Percentiles rank a stretch among this genome's conserved stretches.
These are phyloP conservation scores for Colletotrichum theobromicola DNA, from an alignment of 2,329 filamentous ascomycete genomes.

Conservation along the genomic window DNA sequence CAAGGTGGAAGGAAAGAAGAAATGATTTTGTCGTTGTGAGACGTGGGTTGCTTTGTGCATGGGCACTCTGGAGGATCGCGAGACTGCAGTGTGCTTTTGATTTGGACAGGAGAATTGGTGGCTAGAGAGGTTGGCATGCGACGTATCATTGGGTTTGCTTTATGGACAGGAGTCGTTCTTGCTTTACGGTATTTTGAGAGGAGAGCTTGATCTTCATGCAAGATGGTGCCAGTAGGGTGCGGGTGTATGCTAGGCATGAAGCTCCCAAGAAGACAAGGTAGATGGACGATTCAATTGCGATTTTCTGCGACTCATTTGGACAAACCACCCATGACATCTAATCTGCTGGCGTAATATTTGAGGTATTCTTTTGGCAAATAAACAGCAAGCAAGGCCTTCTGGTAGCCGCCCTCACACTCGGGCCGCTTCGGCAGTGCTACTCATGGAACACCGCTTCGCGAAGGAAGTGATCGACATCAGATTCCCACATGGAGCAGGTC, in stretches of 20 bases:
- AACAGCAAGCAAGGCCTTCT: not conserved
- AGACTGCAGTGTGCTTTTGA: not conserved
- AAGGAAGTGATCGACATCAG: not conserved
- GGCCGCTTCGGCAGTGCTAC: not conserved
- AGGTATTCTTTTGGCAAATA: not conserved
- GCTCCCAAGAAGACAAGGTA: not conserved
- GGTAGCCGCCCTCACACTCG: not conserved
- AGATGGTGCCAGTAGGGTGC: not conserved
- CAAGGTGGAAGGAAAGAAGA: not conserved
- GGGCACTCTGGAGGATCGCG: not conserved
- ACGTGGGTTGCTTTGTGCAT: not conserved
- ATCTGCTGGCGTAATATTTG: not conserved
- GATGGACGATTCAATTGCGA: not conserved
- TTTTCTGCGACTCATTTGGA: no score
- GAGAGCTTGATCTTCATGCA: not conserved
- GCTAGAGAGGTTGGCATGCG: not conserved
- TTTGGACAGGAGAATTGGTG: not conserved
- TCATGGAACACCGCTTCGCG: not conserved
- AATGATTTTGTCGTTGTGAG: not conserved
- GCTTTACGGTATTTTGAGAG: not conserved
- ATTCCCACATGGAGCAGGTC: not conserved
- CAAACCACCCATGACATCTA: no score
- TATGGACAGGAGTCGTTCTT: not conserved
- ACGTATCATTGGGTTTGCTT: not conserved
- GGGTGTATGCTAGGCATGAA: not conserved